Base-by-base conservation (phyloP, 192 early-diverging fungal species). In the Podila epicladia region DNA sequence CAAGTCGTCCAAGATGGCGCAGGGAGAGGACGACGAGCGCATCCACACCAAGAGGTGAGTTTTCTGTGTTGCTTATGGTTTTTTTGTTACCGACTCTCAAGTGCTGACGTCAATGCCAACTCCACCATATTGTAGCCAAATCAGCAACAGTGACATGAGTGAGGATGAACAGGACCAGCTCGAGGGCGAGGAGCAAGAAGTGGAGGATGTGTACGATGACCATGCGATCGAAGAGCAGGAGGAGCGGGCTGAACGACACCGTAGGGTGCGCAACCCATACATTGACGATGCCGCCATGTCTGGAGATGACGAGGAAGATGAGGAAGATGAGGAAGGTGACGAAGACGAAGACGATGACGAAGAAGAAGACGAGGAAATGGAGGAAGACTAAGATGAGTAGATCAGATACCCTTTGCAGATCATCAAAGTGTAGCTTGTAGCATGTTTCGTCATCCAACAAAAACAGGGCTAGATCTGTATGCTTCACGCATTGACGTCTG, bases 91-190 rank as follows among this genome's bases (percentile, higher is more conserved):
- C 24, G 0, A 26, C 49, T 31, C 9, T 59, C n/a, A 22, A 29
- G 28, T 15, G 15, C 49, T 26, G 57, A 33, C 61, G 0, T 33
- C 29, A 19, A 26, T 31, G 28, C 64, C 29, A 31, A 57, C 48
- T 58, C 20, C n/a, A 26, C 32, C 12, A 8, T n/a, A 2, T 28
- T 53, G 57, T 35, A 79, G 76, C 50, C 76, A 79, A 72, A 69
- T 79, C 22, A 79, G 70, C 1, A 79, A 79, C 35, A 79, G 76
- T 22, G 76, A 79, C 29, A 79, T 79, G 65, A 79, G 76, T 33
- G 9, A 53, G 35, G 26, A 45, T 45, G 41, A 45, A 17, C 55
- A 24, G 12, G 55, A 58, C 55, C 55, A 58, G 55, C 55, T 58
- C 55, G 55, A 58, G 6, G 55, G 26, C n/a, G 55, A 26, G 22